Evolutionary conservation across 2,329 filamentous ascomycete genomes (phyloP).

Genomic region (Madurella mycetomatis): DNA sequence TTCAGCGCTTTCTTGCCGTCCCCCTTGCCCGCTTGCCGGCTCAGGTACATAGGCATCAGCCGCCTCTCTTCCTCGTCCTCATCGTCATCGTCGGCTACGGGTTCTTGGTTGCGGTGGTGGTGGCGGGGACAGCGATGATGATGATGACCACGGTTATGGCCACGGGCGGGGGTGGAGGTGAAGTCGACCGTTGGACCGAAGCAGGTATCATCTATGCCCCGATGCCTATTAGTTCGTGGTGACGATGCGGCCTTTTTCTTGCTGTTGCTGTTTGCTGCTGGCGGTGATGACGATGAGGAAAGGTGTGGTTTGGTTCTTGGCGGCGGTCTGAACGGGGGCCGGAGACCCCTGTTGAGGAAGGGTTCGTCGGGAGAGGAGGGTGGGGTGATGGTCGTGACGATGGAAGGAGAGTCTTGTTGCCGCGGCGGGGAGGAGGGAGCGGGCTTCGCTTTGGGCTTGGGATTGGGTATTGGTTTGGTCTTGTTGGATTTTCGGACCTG

Average conservation of each 20-base stretch:
- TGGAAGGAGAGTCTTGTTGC: background rate
- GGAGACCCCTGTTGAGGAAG: background rate
- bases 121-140: background rate
- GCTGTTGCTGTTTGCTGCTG: background rate
- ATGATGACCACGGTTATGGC: background rate
- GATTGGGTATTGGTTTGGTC: background rate
- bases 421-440: background rate
- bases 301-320: background rate
- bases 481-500: background rate
- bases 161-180: background rate
- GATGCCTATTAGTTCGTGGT: background rate
- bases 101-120: no score
- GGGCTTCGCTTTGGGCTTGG: constrained; percentile 1
- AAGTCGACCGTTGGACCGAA: background rate
- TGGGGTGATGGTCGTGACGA: constrained; percentile 8
- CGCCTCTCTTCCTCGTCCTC: constrained; percentile 25
- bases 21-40: constrained; percentile 17
- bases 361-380: constrained; percentile 7
- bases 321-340: background rate
- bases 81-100: constrained; percentile 11
- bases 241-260: background rate
- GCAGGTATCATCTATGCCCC: no score
- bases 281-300: background rate
- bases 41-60: constrained; percentile 27
- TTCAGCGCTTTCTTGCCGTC: constrained; percentile 32